Evolutionary conservation across 2,329 filamentous ascomycete genomes (phyloP).

Genomic region (Coniochaeta sp.): DNA sequence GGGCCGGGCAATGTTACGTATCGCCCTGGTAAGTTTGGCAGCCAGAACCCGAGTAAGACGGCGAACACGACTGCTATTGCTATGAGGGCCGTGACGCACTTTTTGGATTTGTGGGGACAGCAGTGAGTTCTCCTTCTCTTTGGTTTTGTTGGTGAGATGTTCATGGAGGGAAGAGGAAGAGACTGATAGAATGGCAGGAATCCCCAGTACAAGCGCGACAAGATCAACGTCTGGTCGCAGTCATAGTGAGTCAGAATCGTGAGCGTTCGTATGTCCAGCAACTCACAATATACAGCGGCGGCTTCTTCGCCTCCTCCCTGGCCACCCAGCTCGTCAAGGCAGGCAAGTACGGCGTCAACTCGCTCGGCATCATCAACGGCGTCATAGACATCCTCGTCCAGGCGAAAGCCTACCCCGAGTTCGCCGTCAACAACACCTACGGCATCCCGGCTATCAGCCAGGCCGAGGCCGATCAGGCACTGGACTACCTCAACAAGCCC

Average conservation of each 20-base stretch:
- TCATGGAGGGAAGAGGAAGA: not conserved
- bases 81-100: slow-evolving; percentile 46
- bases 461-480: slow-evolving; percentile 34
- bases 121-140: slow-evolving; percentile 22
- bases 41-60: slow-evolving; percentile 32
- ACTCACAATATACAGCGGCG: slow-evolving; percentile 16
- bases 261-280: too few species aligned
- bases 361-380: slow-evolving; percentile 18
- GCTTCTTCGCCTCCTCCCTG: slow-evolving; percentile 33
- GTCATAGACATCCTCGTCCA: slow-evolving; percentile 17
- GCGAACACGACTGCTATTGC: slow-evolving; percentile 41
- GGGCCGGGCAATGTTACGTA: slow-evolving; percentile 5
- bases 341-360: slow-evolving; percentile 4
- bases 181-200: slow-evolving; percentile 23
- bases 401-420: slow-evolving; percentile 11
- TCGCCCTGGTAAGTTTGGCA: slow-evolving; percentile 27
- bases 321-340: slow-evolving; percentile 12
- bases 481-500: slow-evolving; percentile 33
- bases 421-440: slow-evolving; percentile 35
- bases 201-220: slow-evolving; percentile 35
- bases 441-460: slow-evolving; percentile 42
- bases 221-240: slow-evolving; percentile 33
- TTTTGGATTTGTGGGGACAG: slow-evolving; percentile 48
- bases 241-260: slow-evolving; percentile 13
- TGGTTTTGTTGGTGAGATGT: not conserved